Base-by-base conservation (phyloP, 2,329 filamentous ascomycete genomes). In the Byssochlamys sp. region DNA sequence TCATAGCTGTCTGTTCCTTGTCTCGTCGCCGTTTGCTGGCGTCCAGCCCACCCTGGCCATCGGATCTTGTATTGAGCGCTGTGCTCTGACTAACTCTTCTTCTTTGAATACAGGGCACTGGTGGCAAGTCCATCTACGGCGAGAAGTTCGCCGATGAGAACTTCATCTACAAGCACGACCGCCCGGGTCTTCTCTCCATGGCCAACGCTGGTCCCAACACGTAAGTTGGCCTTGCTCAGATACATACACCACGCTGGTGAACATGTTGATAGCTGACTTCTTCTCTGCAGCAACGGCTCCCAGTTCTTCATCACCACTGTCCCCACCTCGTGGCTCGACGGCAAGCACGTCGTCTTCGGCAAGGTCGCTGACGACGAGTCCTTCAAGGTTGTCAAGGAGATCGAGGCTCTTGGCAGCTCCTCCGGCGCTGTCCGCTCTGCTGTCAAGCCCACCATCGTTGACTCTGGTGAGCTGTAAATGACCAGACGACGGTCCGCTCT, bases 141-240 rank as follows among this genome's bases (percentile, higher is more conserved):
- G 89, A 95, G 78, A 94, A 92, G 83, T 95, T 96, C 73, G 78
- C 85, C 69, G 90, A 96, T 74, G 90, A 96, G 87, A 95, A 95
- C 87, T 95, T 95, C 82, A 72, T 77, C 62, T 72, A 81, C 66
- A 85, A 84, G 80, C 91, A 96, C 84, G 77, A 75, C 75, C 78
- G 80, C 68, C 86, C 87, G 62, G 89, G 87, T 80, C 82, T 91
- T 67, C 83, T 96, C 66, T 95, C 91, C 77, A 96, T 96, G 91
- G 91, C 91, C 75, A 96, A 96, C 78, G 89, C 91, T 68, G 91
- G 91, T 67, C 88, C 88, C 72, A 95, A 97, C 87, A 97, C 92
- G 82, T 84, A 78, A 71, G 81, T 73, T 52, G 48, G 45, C 27
- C 25, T 4, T 28, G 58, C 31, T 7, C 29, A 9, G 53, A 29